These are phyloP conservation scores for Picea sitchensis DNA, from an alignment of 75 land plant genomes.

Conservation along the genomic window DNA sequence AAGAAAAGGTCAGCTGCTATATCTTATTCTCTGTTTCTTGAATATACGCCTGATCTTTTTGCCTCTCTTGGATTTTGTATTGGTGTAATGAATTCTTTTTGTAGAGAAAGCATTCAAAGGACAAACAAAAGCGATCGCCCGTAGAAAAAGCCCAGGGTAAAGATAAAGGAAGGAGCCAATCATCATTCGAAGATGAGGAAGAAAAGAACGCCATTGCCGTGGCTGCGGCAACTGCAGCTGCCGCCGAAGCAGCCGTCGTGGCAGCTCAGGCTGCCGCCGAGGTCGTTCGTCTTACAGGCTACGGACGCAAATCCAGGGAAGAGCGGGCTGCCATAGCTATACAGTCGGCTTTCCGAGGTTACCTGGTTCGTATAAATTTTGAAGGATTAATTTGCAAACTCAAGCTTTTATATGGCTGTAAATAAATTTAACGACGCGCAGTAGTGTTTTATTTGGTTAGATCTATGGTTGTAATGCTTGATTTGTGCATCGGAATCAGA, in stretches of 20 bases:
- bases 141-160: neutral
- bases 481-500: too few species aligned
- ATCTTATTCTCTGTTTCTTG: neutral
- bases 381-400: too few species aligned
- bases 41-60: neutral
- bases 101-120: too few species aligned
- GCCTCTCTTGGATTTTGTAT: neutral
- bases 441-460: too few species aligned
- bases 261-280: conserved; percentile 64
- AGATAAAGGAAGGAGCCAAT: neutral
- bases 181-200: neutral
- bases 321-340: conserved; percentile 72
- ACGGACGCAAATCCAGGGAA: conserved; percentile 15
- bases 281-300: conserved; percentile 46
- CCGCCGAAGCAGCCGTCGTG: conserved; percentile 57
- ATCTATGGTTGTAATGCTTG: too few species aligned
- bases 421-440: too few species aligned
- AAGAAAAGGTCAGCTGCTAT: conserved; percentile 37
- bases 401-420: too few species aligned
- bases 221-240: conserved; percentile 63
- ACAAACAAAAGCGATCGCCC: too few species aligned
- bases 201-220: conserved; percentile 50
- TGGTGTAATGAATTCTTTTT: neutral
- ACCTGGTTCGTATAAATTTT: conserved; percentile 38
- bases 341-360: conserved; percentile 84